A percentile compares a stretch with the other conserved stretches of the same genome.
Evolutionary conservation across 1,284 basidiomycete species (phyloP).

Genomic region (Gymnopus androsaceus): DNA sequence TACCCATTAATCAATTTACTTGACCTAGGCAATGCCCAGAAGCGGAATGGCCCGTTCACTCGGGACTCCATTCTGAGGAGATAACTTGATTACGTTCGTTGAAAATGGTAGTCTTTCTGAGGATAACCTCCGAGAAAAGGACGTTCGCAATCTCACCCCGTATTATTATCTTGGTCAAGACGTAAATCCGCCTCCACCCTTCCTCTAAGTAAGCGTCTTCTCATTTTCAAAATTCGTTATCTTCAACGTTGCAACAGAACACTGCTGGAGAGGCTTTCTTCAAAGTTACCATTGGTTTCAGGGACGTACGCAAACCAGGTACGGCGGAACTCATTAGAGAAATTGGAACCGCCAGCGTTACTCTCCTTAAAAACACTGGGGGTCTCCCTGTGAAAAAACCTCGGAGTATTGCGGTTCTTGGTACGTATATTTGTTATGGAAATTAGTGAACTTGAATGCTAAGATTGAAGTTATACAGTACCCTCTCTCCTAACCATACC

Average conservation of each 20-base stretch:
- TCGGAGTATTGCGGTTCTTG: slow-evolving; percentile 6
- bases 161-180: slow-evolving; percentile 15
- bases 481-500: no score
- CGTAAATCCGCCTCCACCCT: not conserved
- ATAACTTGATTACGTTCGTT: slow-evolving; percentile 2
- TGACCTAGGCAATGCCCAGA: slow-evolving; percentile 18
- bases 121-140: slow-evolving; percentile 19
- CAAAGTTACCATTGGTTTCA: slow-evolving; percentile 14
- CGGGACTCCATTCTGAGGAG: slow-evolving; percentile 15
- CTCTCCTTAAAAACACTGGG: slow-evolving; percentile 22
- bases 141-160: slow-evolving; percentile 13
- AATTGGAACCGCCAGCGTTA: slow-evolving; percentile 17
- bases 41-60: slow-evolving; percentile 10
- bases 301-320: slow-evolving; percentile 7
- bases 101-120: slow-evolving; percentile 18
- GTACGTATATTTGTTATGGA: no score
- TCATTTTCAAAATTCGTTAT: not conserved
- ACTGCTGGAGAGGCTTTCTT: slow-evolving; percentile 3
- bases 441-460: no score
- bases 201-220: not conserved
- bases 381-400: slow-evolving; percentile 16
- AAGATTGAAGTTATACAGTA: no score
- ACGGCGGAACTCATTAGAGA: slow-evolving; percentile 16
- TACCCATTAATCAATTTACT: not conserved
- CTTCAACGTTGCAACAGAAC: slow-evolving; percentile 2